Conservation (phyloP, 2,329 filamentous ascomycete species). For the Pseudogymnoascus sp. region DNA sequence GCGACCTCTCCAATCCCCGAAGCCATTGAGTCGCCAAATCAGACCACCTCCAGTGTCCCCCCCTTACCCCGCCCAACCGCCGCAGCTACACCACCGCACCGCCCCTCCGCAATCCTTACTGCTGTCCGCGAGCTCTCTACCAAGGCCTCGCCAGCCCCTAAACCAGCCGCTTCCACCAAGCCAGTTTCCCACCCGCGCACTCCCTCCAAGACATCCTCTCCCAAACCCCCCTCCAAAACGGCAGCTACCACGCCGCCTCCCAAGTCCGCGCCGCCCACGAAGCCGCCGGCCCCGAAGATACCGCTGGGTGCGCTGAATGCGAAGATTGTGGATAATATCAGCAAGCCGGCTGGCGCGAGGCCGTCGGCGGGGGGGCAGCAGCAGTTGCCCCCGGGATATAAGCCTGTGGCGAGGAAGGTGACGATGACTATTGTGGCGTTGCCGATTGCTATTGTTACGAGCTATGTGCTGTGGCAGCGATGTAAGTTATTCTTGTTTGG, state of each 20-base stretch:
- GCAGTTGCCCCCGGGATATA: conserved; percentile 24
- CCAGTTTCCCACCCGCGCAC: not conserved
- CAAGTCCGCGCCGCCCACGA: not conserved
- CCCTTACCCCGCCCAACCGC: not conserved
- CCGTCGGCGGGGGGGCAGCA: conserved; percentile 14
- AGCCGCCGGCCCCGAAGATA: not conserved
- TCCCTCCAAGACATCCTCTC: not conserved
- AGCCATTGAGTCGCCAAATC: not conserved
- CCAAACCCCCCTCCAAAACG: not conserved
- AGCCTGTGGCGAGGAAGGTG: conserved; percentile 23
- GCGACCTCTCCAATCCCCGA: not conserved
- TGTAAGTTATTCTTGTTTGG: conserved; percentile 17
- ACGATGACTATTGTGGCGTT: conserved; percentile 26
- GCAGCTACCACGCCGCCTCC: not conserved
- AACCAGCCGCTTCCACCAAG: not conserved
- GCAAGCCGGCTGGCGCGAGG: conserved; percentile 22
- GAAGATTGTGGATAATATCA: conserved; percentile 24
- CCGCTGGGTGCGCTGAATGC: conserved; percentile 20
- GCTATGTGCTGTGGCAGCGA: conserved; percentile 27
- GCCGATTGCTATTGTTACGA: conserved; percentile 27
- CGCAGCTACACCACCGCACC: not conserved
- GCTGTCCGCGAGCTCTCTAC: not conserved
- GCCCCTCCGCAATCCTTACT: not conserved
- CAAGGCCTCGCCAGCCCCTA: not conserved
- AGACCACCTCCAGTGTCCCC: not conserved